A percentile compares a stretch with the other conserved stretches of the same genome.
These are phyloP conservation scores for Mrakia frigida DNA, from an alignment of 768 basidiomycete genomes.

Conservation along the genomic window DNA sequence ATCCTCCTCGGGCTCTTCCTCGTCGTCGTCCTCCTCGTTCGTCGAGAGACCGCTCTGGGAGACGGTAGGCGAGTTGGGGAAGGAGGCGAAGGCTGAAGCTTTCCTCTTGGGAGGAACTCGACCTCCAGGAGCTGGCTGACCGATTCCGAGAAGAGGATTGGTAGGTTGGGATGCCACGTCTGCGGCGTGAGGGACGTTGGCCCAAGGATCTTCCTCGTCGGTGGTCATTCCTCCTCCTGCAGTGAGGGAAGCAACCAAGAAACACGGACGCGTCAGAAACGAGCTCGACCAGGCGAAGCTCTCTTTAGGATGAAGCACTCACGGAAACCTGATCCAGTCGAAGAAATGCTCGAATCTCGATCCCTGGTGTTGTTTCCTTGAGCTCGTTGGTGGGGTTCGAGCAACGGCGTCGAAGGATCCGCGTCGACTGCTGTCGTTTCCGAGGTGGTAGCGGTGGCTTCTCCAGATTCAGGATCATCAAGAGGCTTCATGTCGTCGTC, in stretches of 20 bases:
- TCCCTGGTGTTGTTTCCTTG: neutral
- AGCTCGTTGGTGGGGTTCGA: neutral
- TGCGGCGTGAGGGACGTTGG: neutral
- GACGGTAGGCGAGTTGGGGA: constrained; percentile 39
- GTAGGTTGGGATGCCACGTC: neutral
- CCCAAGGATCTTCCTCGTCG: constrained; percentile 30
- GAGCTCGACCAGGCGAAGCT: no score
- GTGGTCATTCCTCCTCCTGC: neutral
- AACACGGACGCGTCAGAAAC: no score
- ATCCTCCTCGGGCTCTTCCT: constrained; percentile 31
- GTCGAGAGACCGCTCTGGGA: constrained; percentile 13
- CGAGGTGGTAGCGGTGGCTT: neutral
- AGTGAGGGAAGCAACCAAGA: no score
- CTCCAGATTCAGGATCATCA: neutral
- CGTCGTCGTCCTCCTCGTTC: constrained; percentile 10
- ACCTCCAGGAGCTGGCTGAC: neutral
- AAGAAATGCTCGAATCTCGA: neutral
- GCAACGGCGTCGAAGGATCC: constrained; percentile 11
- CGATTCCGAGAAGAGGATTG: neutral
- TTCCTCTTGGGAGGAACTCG: neutral
- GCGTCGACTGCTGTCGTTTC: neutral
- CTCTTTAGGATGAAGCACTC: neutral
- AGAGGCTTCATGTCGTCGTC: constrained; percentile 19
- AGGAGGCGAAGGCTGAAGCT: constrained; percentile 29
- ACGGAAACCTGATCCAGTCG: neutral